These are phyloP conservation scores for Yarrowia sp. DNA, from an alignment of 805 yeast species.

Conservation along the genomic window DNA sequence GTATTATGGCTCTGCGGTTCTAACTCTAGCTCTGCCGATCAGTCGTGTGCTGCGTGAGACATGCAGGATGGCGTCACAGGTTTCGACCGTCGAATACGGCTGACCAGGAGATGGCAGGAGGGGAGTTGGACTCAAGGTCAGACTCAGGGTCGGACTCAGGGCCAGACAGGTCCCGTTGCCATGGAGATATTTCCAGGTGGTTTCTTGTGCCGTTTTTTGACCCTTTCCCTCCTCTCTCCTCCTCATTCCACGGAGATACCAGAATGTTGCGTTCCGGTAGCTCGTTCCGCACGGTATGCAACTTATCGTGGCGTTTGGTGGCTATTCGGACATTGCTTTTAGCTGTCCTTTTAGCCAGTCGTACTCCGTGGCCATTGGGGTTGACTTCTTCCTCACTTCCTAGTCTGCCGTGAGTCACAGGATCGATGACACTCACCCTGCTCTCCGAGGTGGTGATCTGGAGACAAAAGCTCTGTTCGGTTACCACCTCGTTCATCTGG, in stretches of 20 bases:
- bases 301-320: neutral
- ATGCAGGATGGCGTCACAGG: slow-evolving; percentile 1
- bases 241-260: neutral
- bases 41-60: neutral
- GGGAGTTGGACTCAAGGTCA: neutral
- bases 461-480: slow-evolving; percentile 29
- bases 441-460: slow-evolving; percentile 16
- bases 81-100: neutral
- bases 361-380: neutral
- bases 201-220: neutral
- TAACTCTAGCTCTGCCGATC: neutral
- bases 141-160: neutral
- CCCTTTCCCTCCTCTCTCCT: neutral
- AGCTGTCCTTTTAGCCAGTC: neutral
- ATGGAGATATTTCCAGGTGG: neutral
- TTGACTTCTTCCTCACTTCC: neutral
- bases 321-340: neutral
- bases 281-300: neutral
- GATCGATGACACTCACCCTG: slow-evolving; percentile 7
- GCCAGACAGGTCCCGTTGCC: neutral
- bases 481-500: slow-evolving; percentile 27
- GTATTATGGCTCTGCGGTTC: neutral
- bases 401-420: neutral
- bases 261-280: neutral
- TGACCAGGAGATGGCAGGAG: neutral